Percentiles rank a stretch among this genome's conserved stretches.
Conservation (phyloP, 345 rosid genomes). For the Euphorbia lathyris region DNA sequence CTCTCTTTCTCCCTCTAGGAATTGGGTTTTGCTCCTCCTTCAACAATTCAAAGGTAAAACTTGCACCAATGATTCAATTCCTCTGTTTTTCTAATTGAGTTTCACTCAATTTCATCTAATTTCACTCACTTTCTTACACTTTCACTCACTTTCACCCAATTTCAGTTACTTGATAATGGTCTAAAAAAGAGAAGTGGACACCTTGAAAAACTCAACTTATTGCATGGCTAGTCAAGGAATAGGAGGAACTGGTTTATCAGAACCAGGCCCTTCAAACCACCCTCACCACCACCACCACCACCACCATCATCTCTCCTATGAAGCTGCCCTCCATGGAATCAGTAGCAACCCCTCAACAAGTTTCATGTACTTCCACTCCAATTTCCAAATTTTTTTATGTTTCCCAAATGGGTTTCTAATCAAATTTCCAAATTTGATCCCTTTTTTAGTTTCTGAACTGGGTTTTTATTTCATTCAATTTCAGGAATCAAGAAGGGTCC, state of each 20-base stretch:
- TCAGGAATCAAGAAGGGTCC: conserved; percentile 76
- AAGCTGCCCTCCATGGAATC: conserved; percentile 66
- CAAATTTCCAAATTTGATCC: background rate
- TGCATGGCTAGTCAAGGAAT: conserved; percentile 79
- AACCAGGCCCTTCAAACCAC: conserved; percentile 58
- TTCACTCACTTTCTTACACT: too few relatives aligned
- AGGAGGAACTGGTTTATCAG: conserved; percentile 69
- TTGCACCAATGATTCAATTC: conserved; percentile 4
- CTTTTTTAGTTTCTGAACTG: conserved; percentile 8
- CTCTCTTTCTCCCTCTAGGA: background rate
- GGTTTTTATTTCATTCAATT: background rate
- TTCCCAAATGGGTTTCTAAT: too few relatives aligned
- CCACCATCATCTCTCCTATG: conserved; percentile 47
- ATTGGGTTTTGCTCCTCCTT: conserved; percentile 22
- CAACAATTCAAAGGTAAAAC: conserved; percentile 16
- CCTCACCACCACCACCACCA: conserved; percentile 40
- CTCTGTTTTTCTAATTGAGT: conserved; percentile 33
- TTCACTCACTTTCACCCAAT: conserved; percentile 4
- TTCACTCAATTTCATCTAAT: background rate
- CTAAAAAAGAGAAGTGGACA: conserved; percentile 8
- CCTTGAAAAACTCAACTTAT: background rate
- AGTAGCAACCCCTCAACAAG: conserved; percentile 44
- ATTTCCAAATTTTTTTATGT: too few relatives aligned
- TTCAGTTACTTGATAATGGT: conserved; percentile 31
- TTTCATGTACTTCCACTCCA: conserved; percentile 50